A percentile compares a stretch with the other conserved stretches of the same genome.
phyloP scores from a whole-genome alignment of 2,329 filamentous ascomycete species.

The Calonectria pauciramosa region DNA sequence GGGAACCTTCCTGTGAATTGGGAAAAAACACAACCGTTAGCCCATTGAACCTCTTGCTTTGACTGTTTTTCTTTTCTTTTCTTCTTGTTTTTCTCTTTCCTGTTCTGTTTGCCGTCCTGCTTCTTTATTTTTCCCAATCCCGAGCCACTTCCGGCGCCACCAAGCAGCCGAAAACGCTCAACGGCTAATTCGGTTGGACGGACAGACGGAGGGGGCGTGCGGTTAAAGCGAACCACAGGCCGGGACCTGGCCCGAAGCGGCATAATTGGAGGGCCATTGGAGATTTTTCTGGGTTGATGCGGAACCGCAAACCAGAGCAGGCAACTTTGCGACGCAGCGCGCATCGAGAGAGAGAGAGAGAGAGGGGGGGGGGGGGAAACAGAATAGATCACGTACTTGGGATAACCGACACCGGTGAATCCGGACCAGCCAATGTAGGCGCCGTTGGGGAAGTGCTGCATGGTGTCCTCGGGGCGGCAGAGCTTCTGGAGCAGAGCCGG shows the following conservation, averaged over 20 bases:
- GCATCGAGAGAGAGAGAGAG: neutral
- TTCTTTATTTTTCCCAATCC: neutral
- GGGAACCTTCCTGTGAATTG: constrained; percentile 78
- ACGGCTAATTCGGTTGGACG: constrained; percentile 1
- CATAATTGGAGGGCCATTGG: constrained; percentile 8
- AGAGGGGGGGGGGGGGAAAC: no score
- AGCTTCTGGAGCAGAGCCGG: constrained; percentile 86
- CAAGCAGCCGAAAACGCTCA: neutral
- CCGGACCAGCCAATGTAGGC: constrained; percentile 93
- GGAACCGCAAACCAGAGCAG: constrained; percentile 15
- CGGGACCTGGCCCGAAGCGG: neutral
- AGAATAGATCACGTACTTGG: constrained; percentile 68
- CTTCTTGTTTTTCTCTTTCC: no score
- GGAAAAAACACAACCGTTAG: constrained; percentile 28
- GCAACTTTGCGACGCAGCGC: constrained; percentile 7
- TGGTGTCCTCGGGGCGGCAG: constrained; percentile 81
- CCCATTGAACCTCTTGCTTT: constrained; percentile 1
- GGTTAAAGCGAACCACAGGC: neutral
- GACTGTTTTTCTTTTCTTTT: neutral
- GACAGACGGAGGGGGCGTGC: neutral
- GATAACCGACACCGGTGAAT: constrained; percentile 91
- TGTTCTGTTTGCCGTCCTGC: constrained; percentile 6
- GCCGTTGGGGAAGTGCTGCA: constrained; percentile 85
- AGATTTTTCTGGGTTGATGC: constrained; percentile 8
- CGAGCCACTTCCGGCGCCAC: neutral